Evolutionary conservation across 208 protist genomes (phyloP), one percentile per base, ranked within the genome.

Genomic region (Trypanosoma conorhini): DNA sequence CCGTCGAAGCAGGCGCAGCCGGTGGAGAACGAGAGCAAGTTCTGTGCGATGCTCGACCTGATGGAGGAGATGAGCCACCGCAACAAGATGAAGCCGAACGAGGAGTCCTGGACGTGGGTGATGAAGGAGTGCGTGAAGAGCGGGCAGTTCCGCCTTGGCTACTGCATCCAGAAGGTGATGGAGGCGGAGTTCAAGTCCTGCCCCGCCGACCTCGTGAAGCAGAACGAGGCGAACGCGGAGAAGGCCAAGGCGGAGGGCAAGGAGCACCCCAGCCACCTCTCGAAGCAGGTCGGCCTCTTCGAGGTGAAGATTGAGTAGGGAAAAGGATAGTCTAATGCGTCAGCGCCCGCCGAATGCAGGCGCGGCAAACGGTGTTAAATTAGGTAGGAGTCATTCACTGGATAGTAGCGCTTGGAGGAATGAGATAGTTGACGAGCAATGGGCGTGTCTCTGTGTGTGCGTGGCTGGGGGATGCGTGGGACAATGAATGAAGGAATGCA

Each of bases 11-110:
- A 82, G 71, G 77, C 73, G 35, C 69, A 77, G 62, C 81, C 83
- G 0, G 72, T 92, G 58, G 84, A 92, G 46, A 89, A 90, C 65
- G 90, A 92, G 73, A 92, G 88, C 82, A 93, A 93, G 75, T 93
- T 95, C 79, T 93, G 87, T 61, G 90, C 90, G 61, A 95, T 95
- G 90, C 88, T 95, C 83, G 90, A 95, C 67, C 73, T 95, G 57
- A 72, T 93, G 60, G 90, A 95, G 82, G 90, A 95, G 81, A 95
- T 95, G 90, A 67, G 83, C 57, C 88, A 93, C 80, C 87, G 90
- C 60, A 94, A 92, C 83, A 92, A 91, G 79, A 74, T 93, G 46
- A 94, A 89, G 79, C 85, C 90, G 31, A 86, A 95, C 80, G 82
- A 80, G 75, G 79, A 95, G 80, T 93, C 85, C 57, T 95, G 90